Evolutionary conservation across 164 flowering plant species (phyloP).

Genomic region (Kalanchoe fedtschenkoi): DNA sequence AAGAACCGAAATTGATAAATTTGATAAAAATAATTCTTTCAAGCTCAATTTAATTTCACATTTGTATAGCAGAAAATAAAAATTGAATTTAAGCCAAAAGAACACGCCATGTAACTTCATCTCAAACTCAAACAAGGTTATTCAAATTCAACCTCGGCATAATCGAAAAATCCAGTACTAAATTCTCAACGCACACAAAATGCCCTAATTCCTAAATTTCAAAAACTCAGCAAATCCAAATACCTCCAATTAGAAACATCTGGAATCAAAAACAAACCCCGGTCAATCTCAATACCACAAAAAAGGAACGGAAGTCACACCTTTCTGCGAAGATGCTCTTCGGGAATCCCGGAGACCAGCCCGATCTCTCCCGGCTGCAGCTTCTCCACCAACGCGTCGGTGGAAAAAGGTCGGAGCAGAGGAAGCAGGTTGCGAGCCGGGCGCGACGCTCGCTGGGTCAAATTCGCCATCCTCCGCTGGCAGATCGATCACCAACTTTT

Average conservation of each 20-base stretch:
- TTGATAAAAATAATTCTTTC: too few species aligned
- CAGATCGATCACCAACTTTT: not conserved
- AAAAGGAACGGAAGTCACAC: conserved; percentile 13
- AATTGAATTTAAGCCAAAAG: too few species aligned
- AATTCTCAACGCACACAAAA: too few species aligned
- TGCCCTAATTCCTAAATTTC: too few species aligned
- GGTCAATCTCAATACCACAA: not conserved
- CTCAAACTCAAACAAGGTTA: not conserved
- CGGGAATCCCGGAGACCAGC: conserved; percentile 53
- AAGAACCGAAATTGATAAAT: too few species aligned
- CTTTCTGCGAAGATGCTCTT: conserved; percentile 52
- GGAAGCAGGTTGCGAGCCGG: conserved; percentile 10
- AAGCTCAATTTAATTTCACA: too few species aligned
- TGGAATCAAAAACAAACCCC: not conserved
- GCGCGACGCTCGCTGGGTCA: conserved; percentile 21
- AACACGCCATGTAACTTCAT: too few species aligned
- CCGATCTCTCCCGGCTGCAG: conserved; percentile 55
- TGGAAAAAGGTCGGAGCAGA: conserved; percentile 27
- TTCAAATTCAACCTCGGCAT: not conserved
- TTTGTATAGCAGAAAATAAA: too few species aligned
- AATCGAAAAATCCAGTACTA: not conserved
- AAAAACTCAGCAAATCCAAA: not conserved
- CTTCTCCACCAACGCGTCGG: conserved; percentile 38
- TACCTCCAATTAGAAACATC: not conserved
- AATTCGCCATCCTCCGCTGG: conserved; percentile 23